phyloP scores from a whole-genome alignment of 805 yeast species.

The Sugiyamaella boreocaroliniensis region DNA sequence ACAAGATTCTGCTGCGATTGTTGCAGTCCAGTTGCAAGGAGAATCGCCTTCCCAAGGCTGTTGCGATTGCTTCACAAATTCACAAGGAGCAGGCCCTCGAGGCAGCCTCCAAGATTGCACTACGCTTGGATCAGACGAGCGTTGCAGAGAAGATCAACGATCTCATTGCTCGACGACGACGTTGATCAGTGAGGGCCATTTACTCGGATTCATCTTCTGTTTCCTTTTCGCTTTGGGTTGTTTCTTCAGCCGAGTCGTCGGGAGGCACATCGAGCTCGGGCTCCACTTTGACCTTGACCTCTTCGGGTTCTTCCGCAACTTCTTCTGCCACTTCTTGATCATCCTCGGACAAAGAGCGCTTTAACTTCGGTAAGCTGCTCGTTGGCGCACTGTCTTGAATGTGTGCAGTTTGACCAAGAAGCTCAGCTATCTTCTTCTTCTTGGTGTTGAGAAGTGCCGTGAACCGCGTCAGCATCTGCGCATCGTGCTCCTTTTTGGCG shows the following conservation, averaged over 20 bases:
- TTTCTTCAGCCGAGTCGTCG: not conserved
- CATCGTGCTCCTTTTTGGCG: not conserved
- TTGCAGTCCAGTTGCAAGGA: conserved; percentile 70
- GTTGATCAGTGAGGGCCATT: not conserved
- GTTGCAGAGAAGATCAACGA: conserved; percentile 51
- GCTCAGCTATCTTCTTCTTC: not conserved
- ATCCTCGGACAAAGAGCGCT: not conserved
- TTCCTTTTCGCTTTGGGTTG: not conserved
- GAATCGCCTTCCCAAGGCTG: conserved; percentile 56
- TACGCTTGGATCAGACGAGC: conserved; percentile 51
- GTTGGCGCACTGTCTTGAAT: too few species aligned
- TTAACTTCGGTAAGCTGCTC: too few species aligned
- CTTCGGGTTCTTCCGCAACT: not conserved
- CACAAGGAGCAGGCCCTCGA: conserved; percentile 70
- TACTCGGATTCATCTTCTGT: not conserved
- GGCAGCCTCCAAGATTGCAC: conserved; percentile 82
- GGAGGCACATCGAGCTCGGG: not conserved
- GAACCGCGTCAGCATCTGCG: not conserved
- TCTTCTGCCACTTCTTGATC: not conserved
- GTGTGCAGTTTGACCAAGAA: not conserved
- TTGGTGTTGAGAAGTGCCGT: not conserved
- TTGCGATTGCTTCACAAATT: conserved; percentile 60
- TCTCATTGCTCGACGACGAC: not conserved
- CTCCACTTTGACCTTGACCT: not conserved
- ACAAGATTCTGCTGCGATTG: conserved; percentile 68